Conservation (phyloP, 106 monocot species). For the Agapanthus africanus region DNA sequence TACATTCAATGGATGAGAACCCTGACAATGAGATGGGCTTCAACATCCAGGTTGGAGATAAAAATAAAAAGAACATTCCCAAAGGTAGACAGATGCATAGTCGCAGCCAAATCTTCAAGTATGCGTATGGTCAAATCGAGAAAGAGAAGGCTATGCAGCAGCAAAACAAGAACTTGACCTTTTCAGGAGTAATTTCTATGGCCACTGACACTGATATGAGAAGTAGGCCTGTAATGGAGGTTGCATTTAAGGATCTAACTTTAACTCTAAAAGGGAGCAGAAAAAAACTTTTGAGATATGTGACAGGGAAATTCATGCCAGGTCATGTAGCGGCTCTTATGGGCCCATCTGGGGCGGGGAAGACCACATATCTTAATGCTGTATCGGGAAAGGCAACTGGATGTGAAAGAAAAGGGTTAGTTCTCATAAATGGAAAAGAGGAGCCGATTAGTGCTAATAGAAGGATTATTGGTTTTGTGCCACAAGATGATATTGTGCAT, state of each 20-base stretch:
- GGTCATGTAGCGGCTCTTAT: constrained; percentile 82
- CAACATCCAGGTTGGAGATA: constrained; percentile 39
- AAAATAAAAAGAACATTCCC: constrained; percentile 34
- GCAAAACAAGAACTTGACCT: constrained; percentile 58
- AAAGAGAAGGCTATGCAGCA: constrained; percentile 67
- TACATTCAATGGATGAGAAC: constrained; percentile 45
- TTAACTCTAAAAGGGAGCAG: constrained; percentile 52
- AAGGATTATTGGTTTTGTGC: constrained; percentile 94
- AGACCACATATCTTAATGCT: constrained; percentile 86
- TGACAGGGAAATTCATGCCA: constrained; percentile 81
- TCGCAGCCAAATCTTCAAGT: constrained; percentile 70
- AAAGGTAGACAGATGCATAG: constrained; percentile 63
- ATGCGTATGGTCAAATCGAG: constrained; percentile 86
- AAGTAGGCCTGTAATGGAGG: constrained; percentile 64
- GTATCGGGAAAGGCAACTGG: constrained; percentile 70
- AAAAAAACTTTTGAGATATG: constrained; percentile 54
- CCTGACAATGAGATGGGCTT: constrained; percentile 41
- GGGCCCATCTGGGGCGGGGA: constrained; percentile 95
- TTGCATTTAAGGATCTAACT: constrained; percentile 74
- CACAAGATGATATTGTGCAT: constrained; percentile 97
- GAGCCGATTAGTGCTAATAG: constrained; percentile 70
- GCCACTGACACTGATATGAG: constrained; percentile 46
- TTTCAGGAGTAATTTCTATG: constrained; percentile 67
- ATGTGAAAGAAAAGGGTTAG: constrained; percentile 60
- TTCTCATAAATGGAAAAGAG: constrained; percentile 77